Evolutionary conservation across 495 filamentous ascomycete genomes (phyloP), one percentile per base, ranked within the genome.

Genomic region (Talaromyces stipitatus): DNA sequence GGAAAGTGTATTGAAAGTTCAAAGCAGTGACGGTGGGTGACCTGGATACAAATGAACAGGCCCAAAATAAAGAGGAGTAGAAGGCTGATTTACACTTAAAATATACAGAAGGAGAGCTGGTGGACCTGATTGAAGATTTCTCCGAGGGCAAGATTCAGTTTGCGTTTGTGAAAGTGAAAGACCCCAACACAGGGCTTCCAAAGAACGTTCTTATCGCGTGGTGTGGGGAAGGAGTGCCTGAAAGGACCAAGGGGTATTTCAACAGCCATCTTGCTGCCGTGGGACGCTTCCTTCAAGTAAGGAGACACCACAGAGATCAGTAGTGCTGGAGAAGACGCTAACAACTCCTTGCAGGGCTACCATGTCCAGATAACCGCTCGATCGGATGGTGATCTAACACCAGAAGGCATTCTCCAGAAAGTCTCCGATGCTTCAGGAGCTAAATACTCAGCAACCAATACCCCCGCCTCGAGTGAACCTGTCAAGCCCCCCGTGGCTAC

Each of bases 171-270:
- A 97, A 95, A 72, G 86, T 99, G 71, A 96, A 89, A 63, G 95
- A 97, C 67, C 86, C 90, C 11, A 99, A 99, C 68, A 91, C 89
- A 1, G 81, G 84, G 5, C 78, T 99, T 8, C 90, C 92, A 24
- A 99, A 99, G 74, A 88, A 86, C 67, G 91, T 94, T 41, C 77
- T 99, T 50, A 90, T 99, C 63, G 92, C 85, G 41, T 99, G 94
- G 94, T 99, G 94, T 68, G 94, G 94, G 41, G 92, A 95, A 63
- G 95, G 95, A 56, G 94, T 99, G n/a, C 94, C 94, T 7, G 94
- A 97, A 75, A 80, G 92, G 62, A 97, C 92, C 14, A 97, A 97
- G 67, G 94, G 94, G 23, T 97, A 97, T 67, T 99, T 97, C 65
- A 97, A 90, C 30, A 96, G 91, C 66, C 91, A 99, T 74, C 70